These are phyloP conservation scores for Escallonia herrerae DNA, from an alignment of 129 eudicot species.

Conservation along the genomic window DNA sequence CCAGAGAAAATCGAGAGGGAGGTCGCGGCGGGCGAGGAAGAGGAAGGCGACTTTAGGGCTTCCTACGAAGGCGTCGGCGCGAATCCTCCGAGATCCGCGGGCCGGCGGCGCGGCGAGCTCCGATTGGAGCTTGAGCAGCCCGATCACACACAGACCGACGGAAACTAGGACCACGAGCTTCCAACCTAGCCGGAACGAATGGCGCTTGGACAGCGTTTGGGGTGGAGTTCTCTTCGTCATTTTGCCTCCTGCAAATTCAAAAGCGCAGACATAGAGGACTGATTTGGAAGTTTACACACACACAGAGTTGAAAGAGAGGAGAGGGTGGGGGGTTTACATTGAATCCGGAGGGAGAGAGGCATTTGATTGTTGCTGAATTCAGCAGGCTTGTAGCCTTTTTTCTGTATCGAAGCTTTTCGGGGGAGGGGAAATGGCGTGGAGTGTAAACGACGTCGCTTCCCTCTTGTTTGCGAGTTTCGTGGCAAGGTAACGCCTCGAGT, in stretches of 20 bases:
- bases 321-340: neutral
- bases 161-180: slow-evolving; percentile 39
- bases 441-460: neutral
- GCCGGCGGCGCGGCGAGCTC: slow-evolving; percentile 1
- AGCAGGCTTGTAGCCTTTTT: no score
- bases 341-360: neutral
- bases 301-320: neutral
- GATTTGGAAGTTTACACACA: no score
- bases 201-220: slow-evolving; percentile 7
- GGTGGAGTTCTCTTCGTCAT: slow-evolving; percentile 31
- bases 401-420: neutral
- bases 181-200: slow-evolving; percentile 43
- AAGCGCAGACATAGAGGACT: neutral
- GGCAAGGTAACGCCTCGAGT: no score
- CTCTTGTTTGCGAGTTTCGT: neutral
- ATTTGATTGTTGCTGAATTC: no score
- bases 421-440: neutral
- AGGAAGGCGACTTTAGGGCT: slow-evolving; percentile 68
- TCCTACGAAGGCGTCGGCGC: slow-evolving; percentile 27
- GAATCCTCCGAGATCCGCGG: slow-evolving; percentile 32
- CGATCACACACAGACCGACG: slow-evolving; percentile 28
- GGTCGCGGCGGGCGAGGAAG: slow-evolving; percentile 55
- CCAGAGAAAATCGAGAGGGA: slow-evolving; percentile 97
- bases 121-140: slow-evolving; percentile 31
- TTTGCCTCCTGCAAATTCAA: neutral